These are phyloP conservation scores for Solanum medicagineum DNA, from an alignment of 257 asterid species.

Conservation along the genomic window DNA sequence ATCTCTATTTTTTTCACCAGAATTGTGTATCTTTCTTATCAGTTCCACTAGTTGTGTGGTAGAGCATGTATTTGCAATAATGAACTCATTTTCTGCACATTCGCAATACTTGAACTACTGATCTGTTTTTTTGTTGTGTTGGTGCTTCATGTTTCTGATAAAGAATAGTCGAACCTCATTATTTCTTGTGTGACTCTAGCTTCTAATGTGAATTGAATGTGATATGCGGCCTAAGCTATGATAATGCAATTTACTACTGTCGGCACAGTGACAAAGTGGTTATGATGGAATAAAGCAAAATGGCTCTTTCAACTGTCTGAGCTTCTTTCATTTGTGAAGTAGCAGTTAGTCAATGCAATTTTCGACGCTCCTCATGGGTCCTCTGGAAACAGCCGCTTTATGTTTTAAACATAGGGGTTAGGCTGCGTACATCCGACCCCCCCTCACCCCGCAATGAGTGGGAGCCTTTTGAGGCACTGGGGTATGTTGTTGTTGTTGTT, in stretches of 20 bases:
- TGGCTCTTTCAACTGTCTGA: too few relatives aligned
- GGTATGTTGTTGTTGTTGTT: too few relatives aligned
- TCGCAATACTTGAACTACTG: neutral
- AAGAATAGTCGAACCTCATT: neutral
- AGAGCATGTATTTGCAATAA: neutral
- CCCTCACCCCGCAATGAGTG: too few relatives aligned
- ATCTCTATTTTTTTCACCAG: neutral
- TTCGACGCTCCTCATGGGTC: too few relatives aligned
- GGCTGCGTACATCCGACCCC: too few relatives aligned
- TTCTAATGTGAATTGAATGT: neutral
- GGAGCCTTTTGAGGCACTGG: too few relatives aligned
- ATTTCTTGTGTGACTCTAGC: neutral
- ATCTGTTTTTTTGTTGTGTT: neutral
- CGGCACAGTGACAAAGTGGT: neutral
- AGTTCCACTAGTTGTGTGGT: neutral
- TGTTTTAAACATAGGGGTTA: too few relatives aligned
- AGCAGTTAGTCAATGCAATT: too few relatives aligned
- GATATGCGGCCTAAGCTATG: neutral
- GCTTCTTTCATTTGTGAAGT: too few relatives aligned
- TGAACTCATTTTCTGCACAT: neutral
- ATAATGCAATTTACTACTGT: neutral
- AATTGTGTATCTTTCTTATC: neutral
- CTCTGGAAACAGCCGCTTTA: too few relatives aligned
- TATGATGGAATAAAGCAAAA: too few relatives aligned
- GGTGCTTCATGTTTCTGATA: neutral